Conservation (phyloP, 2,329 filamentous ascomycete species). For the Piedraia hortae region DNA sequence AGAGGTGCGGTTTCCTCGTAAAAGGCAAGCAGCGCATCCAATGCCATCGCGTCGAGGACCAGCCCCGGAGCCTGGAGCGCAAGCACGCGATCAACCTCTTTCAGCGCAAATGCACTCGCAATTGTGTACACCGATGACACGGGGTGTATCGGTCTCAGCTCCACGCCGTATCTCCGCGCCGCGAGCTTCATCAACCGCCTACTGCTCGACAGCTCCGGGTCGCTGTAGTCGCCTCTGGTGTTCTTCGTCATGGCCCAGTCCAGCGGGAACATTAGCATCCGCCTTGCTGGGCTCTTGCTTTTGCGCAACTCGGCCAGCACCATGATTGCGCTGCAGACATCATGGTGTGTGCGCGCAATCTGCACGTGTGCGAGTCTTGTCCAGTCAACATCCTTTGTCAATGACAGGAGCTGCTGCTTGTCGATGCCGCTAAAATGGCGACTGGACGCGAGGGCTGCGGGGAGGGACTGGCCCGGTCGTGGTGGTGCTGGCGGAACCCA, state of each 20-base stretch:
- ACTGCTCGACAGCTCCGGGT: slow-evolving; percentile 18
- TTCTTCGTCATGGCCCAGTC: slow-evolving; percentile 12
- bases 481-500: slow-evolving; percentile 18
- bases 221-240: slow-evolving; percentile 12
- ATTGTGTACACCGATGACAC: slow-evolving; percentile 18
- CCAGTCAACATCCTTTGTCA: slow-evolving; percentile 15
- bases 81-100: slow-evolving; percentile 19
- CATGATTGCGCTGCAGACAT: slow-evolving; percentile 24
- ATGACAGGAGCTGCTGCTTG: slow-evolving; percentile 3
- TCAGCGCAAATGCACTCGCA: slow-evolving; percentile 19
- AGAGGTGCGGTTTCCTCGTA: slow-evolving; percentile 2
- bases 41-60: slow-evolving; percentile 18
- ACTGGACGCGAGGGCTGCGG: slow-evolving; percentile 1
- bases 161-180: slow-evolving; percentile 19
- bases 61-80: slow-evolving; percentile 19
- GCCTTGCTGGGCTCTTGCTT: slow-evolving; percentile 18
- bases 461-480: slow-evolving; percentile 1
- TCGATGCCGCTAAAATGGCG: slow-evolving; percentile 8
- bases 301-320: slow-evolving; percentile 19
- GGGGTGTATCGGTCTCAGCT: slow-evolving; percentile 17
- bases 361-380: slow-evolving; percentile 20
- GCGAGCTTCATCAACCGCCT: slow-evolving; percentile 18
- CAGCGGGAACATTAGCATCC: slow-evolving; percentile 19
- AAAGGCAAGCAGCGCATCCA: slow-evolving; percentile 15
- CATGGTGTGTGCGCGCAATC: slow-evolving; percentile 17